Conservation (phyloP, 73 alveolate genomes). For the Tetrahymena malaccensis region DNA sequence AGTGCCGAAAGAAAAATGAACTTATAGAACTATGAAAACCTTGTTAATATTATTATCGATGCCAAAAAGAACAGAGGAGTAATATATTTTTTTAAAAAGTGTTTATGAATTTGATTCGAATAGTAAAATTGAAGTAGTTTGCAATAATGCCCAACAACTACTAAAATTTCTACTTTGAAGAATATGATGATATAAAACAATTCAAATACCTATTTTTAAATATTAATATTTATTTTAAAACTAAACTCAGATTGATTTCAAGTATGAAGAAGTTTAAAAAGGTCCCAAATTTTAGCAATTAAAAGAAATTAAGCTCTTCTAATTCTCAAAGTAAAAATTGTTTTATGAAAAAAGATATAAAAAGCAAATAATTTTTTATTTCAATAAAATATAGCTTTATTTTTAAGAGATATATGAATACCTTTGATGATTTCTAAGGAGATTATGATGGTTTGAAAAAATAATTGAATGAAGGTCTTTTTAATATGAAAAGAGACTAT, state of each 20-base stretch:
- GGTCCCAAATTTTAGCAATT: background rate
- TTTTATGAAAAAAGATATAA: background rate
- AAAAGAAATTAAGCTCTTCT: background rate
- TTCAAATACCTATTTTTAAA: background rate
- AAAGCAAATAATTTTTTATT: background rate
- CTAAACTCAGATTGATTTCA: background rate
- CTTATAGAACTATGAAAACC: background rate
- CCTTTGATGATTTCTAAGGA: background rate
- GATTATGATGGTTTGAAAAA: background rate
- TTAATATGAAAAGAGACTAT: background rate
- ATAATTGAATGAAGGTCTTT: background rate
- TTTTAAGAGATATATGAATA: background rate
- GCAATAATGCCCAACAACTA: background rate
- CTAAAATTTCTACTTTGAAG: background rate
- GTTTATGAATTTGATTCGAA: background rate
- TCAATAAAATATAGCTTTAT: background rate
- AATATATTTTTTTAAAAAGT: background rate
- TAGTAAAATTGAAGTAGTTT: background rate
- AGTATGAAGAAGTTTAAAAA: background rate
- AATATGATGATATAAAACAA: background rate
- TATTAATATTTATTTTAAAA: background rate
- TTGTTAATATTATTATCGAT: background rate
- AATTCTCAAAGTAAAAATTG: background rate
- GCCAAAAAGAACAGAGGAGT: background rate
- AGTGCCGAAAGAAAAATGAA: background rate